phyloP scores from a whole-genome alignment of 345 rosid species.

The Pseudoturritis turrita region DNA sequence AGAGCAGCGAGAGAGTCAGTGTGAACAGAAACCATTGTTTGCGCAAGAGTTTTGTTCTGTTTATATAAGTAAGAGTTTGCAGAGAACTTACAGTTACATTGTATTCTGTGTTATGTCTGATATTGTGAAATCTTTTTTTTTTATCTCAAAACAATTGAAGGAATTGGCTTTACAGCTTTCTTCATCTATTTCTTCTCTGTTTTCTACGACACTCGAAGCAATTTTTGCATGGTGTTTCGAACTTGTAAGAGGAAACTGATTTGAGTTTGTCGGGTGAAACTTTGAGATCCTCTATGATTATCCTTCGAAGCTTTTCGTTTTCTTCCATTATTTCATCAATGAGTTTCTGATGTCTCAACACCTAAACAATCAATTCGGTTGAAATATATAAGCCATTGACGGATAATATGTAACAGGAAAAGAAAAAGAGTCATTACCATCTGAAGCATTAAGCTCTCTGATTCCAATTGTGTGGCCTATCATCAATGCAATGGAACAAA shows the following conservation, averaged over 20 bases:
- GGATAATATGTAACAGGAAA: neutral
- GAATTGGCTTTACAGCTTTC: slow-evolving; percentile 8
- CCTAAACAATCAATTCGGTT: slow-evolving; percentile 34
- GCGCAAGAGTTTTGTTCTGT: slow-evolving; percentile 27
- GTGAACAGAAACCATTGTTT: slow-evolving; percentile 3
- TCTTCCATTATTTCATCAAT: slow-evolving; percentile 76
- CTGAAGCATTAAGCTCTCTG: slow-evolving; percentile 78
- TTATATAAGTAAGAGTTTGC: slow-evolving; percentile 12
- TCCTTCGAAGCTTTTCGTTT: slow-evolving; percentile 66
- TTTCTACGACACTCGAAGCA: slow-evolving; percentile 92
- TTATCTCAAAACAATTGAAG: slow-evolving; percentile 15
- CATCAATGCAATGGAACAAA: slow-evolving; percentile 13
- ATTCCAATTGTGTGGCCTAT: slow-evolving; percentile 54
- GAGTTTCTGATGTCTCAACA: slow-evolving; percentile 74
- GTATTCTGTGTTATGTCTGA: slow-evolving; percentile 23
- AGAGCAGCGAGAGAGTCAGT: neutral
- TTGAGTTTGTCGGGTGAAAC: slow-evolving; percentile 64
- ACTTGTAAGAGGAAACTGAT: slow-evolving; percentile 36
- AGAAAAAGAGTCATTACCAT: slow-evolving; percentile 53
- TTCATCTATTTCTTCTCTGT: slow-evolving; percentile 55
- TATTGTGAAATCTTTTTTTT: slow-evolving; percentile 3
- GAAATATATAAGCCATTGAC: neutral
- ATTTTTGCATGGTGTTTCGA: slow-evolving; percentile 48
- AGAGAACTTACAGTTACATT: slow-evolving; percentile 19
- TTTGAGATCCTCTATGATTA: slow-evolving; percentile 77